Base-by-base conservation (phyloP, 2,329 filamentous ascomycete genomes). In the Madurella fahalii region DNA sequence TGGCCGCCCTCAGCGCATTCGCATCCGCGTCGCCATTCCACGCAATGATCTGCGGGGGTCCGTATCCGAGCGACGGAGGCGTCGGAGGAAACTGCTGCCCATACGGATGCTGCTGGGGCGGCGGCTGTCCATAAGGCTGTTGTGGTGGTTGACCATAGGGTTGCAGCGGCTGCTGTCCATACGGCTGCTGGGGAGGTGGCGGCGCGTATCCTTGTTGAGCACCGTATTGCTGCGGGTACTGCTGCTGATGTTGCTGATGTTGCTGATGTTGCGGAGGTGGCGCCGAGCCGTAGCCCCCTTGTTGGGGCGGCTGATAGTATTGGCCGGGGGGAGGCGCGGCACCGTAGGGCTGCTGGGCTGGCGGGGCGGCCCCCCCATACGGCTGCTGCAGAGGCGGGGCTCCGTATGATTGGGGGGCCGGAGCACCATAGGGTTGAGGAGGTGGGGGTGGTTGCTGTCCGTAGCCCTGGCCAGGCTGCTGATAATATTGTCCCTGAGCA, bases 61-160 rank as follows among this genome's bases (percentile, higher is more conserved):
- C 83, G 65, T 96, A 96, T 37, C 92, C 92, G 0, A 80, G 72
- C 0, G 88, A 88, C 0, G 89, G 82, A 11, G 81, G 79, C 1
- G 85, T 83, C 11, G 86, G 82, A 41, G 80, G 65, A 20, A 64
- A 65, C 5, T 64, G 61, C 17, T 63, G 61, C 11, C 58, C 63
- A 42, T 71, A 70, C 37, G 65, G 67, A 52, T 71, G 62, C 18
- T 62, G 63, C 45, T 64, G 65, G 5, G 67, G 65, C 40, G 69
- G 64, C 4, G 68, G 65, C 9, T 65, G 65, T 25, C 67, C 68
- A 53, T 71, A 72, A 2, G 72, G 70, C 5, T 70, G 70, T 42
- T 63, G 66, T 5, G 13, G 2, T 37, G 34, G 13, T 37, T 61
- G 58, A 8, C 57, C 59, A 46, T 59, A 59, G 30, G 64, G 57